phyloP scores from a whole-genome alignment of 1,284 basidiomycete species.

The Cutaneotrichosporon spelunceum region DNA sequence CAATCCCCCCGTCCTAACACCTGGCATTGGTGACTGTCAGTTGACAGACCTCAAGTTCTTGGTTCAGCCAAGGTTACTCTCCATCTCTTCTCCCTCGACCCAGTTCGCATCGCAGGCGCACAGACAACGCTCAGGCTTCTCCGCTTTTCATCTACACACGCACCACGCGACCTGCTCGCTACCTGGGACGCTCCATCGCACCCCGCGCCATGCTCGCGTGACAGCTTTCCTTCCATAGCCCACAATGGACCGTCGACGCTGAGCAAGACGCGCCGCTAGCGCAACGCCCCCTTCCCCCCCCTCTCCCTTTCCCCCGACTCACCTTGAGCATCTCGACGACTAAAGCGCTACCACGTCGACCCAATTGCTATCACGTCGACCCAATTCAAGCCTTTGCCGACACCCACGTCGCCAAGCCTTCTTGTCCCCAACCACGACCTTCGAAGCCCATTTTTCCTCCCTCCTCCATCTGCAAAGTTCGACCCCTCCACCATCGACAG shows the following conservation, averaged over 20 bases:
- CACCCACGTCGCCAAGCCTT: neutral
- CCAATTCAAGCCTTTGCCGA: neutral
- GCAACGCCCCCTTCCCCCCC: too few species aligned
- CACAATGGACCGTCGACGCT: slow-evolving; percentile 3
- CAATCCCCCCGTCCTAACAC: neutral
- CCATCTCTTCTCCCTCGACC: neutral
- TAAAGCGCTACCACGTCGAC: too few species aligned
- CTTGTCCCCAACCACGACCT: neutral
- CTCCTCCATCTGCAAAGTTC: neutral
- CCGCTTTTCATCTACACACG: neutral
- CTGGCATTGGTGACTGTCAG: neutral
- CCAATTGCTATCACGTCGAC: neutral
- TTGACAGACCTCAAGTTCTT: neutral
- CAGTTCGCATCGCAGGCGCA: neutral
- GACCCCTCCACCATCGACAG: neutral
- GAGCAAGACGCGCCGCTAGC: slow-evolving; percentile 7
- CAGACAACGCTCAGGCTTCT: slow-evolving; percentile 2
- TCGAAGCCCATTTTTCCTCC: neutral
- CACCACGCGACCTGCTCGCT: neutral
- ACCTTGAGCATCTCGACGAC: neutral
- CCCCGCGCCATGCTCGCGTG: slow-evolving; percentile 8
- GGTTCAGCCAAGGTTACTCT: neutral
- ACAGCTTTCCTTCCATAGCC: slow-evolving; percentile 3
- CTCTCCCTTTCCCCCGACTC: too few species aligned
- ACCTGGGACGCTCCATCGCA: slow-evolving; percentile 6